Conservation (phyloP, 768 basidiomycete species). For the Tylopilus balloui region DNA sequence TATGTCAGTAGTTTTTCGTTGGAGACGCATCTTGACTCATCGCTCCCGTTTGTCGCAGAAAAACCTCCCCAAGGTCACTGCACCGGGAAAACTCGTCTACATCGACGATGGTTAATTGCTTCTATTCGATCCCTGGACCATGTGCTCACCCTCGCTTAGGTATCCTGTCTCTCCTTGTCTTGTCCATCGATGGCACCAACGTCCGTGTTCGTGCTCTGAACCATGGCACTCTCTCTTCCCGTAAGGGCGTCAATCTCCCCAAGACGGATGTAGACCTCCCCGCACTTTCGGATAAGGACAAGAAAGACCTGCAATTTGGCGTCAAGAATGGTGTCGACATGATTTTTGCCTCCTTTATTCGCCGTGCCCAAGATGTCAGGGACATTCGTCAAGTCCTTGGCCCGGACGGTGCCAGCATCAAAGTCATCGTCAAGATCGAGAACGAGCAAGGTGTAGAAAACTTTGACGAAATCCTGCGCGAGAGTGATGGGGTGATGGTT, state of each 20-base stretch:
- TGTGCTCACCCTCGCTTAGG: constrained; percentile 31
- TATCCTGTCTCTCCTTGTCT: constrained; percentile 89
- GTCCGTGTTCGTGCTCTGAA: constrained; percentile 86
- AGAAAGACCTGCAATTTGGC: constrained; percentile 89
- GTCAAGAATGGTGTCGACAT: constrained; percentile 98
- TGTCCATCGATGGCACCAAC: constrained; percentile 77
- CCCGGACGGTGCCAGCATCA: constrained; percentile 91
- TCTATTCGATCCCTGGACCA: neutral
- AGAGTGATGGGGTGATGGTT: constrained; percentile 98
- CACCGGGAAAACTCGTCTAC: constrained; percentile 96
- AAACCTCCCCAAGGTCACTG: constrained; percentile 93
- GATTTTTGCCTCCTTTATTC: constrained; percentile 99
- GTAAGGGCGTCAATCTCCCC: constrained; percentile 99
- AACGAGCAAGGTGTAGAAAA: constrained; percentile 99
- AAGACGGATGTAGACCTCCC: constrained; percentile 98
- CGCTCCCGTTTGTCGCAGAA: constrained; percentile 38
- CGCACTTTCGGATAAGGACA: constrained; percentile 97
- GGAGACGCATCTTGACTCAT: constrained; percentile 1
- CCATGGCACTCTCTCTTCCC: constrained; percentile 88
- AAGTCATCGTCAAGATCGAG: constrained; percentile 99
- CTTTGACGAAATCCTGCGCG: constrained; percentile 97
- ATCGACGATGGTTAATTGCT: constrained; percentile 81
- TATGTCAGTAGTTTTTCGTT: constrained; percentile 57
- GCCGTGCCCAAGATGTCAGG: constrained; percentile 87
- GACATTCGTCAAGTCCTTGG: constrained; percentile 94